phyloP scores from a whole-genome alignment of 2,329 filamentous ascomycete species.

The Sclerotinia subarctica region DNA sequence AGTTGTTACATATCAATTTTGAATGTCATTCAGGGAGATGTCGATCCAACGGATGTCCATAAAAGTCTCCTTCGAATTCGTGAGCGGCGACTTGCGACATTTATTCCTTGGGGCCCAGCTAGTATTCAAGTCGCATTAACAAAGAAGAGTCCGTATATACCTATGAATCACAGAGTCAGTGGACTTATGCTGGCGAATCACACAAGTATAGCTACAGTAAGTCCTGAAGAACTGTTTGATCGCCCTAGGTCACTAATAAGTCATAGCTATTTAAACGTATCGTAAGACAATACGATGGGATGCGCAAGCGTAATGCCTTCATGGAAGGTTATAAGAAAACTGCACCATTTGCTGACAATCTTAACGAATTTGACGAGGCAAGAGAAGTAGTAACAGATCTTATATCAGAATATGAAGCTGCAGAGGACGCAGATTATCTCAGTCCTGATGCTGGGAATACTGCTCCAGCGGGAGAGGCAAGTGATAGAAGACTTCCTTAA shows the following conservation, averaged over 20 bases:
- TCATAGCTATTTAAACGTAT: constrained; percentile 84
- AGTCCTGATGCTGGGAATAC: constrained; percentile 51
- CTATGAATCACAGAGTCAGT: constrained; percentile 89
- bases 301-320: constrained; percentile 96
- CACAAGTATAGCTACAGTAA: constrained; percentile 86
- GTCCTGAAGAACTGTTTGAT: constrained; percentile 32
- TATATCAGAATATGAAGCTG: constrained; percentile 92
- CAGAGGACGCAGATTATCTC: constrained; percentile 85
- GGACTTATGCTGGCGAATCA: constrained; percentile 98
- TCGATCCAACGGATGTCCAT: constrained; percentile 96
- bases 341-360: constrained; percentile 83
- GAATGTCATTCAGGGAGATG: constrained; percentile 98
- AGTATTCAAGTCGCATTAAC: constrained; percentile 97
- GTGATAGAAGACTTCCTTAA: constrained; percentile 35
- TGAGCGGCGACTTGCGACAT: constrained; percentile 88
- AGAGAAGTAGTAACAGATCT: constrained; percentile 87
- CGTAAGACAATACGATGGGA: constrained; percentile 84
- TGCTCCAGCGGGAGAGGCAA: constrained; percentile 32
- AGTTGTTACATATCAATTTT: constrained; percentile 99
- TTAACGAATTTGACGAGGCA: constrained; percentile 94
- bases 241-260: constrained; percentile 17
- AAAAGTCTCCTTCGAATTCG: constrained; percentile 96
- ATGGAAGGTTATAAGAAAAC: constrained; percentile 96
- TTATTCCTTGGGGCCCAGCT: constrained; percentile 97
- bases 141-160: constrained; percentile 93